A percentile compares a stretch with the other conserved stretches of the same genome.
These are phyloP conservation scores for Cordyceps javanica DNA, from an alignment of 2,329 filamentous ascomycete species.

Conservation along the genomic window DNA sequence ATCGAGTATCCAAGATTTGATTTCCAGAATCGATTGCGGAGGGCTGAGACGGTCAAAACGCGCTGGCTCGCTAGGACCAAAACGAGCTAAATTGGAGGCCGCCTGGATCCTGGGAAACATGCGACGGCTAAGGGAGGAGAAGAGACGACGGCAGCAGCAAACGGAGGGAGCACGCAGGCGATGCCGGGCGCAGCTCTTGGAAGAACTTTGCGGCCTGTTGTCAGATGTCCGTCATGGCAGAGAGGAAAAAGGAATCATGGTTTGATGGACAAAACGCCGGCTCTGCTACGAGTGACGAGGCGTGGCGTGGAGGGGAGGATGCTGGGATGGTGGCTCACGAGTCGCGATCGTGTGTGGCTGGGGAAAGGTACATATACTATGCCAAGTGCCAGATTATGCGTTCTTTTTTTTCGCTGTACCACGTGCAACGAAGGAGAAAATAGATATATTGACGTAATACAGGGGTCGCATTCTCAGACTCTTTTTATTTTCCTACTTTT, in stretches of 20 bases:
- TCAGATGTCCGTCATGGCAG: conserved; percentile 2
- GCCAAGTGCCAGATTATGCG: no score
- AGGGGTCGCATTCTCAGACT: no score
- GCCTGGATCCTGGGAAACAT: neutral
- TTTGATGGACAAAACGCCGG: neutral
- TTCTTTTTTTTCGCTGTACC: no score
- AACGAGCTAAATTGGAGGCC: conserved; percentile 9
- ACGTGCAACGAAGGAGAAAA: no score
- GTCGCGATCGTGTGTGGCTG: neutral
- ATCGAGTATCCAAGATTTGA: neutral
- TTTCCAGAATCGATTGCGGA: neutral
- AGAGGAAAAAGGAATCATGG: neutral
- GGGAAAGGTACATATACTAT: neutral
- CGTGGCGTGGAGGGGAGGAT: neutral
- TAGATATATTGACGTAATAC: no score
- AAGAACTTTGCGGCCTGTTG: neutral
- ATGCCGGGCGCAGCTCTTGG: conserved; percentile 1
- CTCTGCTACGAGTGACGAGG: neutral
- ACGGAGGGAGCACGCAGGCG: neutral
- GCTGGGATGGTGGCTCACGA: neutral
- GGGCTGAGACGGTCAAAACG: neutral
- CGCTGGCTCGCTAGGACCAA: neutral
- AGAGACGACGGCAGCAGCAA: neutral
- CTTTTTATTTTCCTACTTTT: no score
- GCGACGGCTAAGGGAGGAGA: neutral